A percentile compares a stretch with the other conserved stretches of the same genome.
Evolutionary conservation across 768 basidiomycete species (phyloP).

Genomic region (Lanmaoa pseudosensibilis): DNA sequence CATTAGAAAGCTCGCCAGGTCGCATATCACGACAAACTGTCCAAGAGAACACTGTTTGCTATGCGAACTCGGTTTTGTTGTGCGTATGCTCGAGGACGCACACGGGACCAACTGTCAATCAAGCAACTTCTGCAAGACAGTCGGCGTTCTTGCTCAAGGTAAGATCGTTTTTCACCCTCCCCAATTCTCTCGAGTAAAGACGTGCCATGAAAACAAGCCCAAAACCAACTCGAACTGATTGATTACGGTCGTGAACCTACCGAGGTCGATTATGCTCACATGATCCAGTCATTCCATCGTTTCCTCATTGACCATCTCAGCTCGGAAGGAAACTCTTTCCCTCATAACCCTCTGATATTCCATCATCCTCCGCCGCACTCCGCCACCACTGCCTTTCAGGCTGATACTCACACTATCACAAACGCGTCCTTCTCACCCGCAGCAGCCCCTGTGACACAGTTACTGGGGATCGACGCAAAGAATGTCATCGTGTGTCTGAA

Average conservation of each 20-base stretch:
- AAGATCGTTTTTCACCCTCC: conserved; percentile 6
- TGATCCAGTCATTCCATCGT: conserved; percentile 94
- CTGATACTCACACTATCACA: conserved; percentile 17
- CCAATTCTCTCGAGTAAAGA: not conserved
- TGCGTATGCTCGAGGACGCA: conserved; percentile 95
- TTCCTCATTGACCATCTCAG: conserved; percentile 87
- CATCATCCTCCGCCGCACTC: conserved; percentile 20
- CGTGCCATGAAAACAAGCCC: conserved; percentile 38
- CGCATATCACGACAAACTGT: conserved; percentile 88
- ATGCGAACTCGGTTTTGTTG: conserved; percentile 93
- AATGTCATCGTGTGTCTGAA: conserved; percentile 72
- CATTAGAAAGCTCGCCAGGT: conserved; percentile 80
- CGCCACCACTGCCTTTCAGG: conserved; percentile 12
- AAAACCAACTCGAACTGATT: conserved; percentile 82
- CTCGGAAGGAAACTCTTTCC: conserved; percentile 66
- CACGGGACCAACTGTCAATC: conserved; percentile 92
- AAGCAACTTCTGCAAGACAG: conserved; percentile 94
- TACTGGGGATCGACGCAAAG: conserved; percentile 77
- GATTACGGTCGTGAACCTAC: conserved; percentile 79
- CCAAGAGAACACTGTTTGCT: conserved; percentile 88
- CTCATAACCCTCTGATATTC: conserved; percentile 58
- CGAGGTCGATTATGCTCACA: conserved; percentile 78
- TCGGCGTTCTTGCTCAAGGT: conserved; percentile 88
- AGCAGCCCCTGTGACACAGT: conserved; percentile 79
- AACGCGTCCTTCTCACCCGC: conserved; percentile 32